Evolutionary conservation across 441 rosid species (phyloP).

Genomic region (Gossypium trilobum): DNA sequence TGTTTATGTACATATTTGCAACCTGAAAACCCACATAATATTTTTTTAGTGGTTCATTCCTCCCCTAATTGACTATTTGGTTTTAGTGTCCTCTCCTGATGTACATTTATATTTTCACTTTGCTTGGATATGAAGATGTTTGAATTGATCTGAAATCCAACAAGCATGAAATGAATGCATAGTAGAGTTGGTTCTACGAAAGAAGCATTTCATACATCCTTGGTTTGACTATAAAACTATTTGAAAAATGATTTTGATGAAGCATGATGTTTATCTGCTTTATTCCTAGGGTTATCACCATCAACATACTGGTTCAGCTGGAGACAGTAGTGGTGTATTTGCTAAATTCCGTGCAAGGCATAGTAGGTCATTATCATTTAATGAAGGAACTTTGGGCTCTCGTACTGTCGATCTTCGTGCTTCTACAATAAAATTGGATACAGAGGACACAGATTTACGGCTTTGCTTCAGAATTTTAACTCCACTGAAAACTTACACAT

Average conservation of each 20-base stretch:
- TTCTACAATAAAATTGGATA: slow-evolving; percentile 62
- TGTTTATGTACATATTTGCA: too few species aligned
- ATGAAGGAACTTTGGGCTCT: slow-evolving; percentile 47
- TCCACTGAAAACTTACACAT: slow-evolving; percentile 62
- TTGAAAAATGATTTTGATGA: neutral
- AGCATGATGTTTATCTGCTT: slow-evolving; percentile 13
- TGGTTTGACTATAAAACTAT: neutral
- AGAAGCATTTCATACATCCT: neutral
- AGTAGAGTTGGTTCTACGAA: neutral
- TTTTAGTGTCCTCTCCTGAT: neutral
- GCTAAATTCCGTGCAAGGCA: slow-evolving; percentile 68
- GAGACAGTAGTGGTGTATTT: slow-evolving; percentile 53
- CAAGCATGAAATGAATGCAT: neutral
- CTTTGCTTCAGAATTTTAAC: slow-evolving; percentile 87
- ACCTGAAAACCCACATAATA: too few species aligned
- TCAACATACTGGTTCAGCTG: slow-evolving; percentile 50
- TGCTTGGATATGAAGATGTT: neutral
- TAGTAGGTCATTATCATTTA: slow-evolving; percentile 44
- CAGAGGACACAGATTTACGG: slow-evolving; percentile 68
- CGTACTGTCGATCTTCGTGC: slow-evolving; percentile 56
- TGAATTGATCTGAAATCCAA: neutral
- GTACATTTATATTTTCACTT: neutral
- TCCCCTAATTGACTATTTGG: neutral
- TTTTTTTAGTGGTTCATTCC: neutral
- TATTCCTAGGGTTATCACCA: slow-evolving; percentile 50